Base-by-base conservation (phyloP, 768 basidiomycete genomes). In the Boletus pseudo-olivaceus region DNA sequence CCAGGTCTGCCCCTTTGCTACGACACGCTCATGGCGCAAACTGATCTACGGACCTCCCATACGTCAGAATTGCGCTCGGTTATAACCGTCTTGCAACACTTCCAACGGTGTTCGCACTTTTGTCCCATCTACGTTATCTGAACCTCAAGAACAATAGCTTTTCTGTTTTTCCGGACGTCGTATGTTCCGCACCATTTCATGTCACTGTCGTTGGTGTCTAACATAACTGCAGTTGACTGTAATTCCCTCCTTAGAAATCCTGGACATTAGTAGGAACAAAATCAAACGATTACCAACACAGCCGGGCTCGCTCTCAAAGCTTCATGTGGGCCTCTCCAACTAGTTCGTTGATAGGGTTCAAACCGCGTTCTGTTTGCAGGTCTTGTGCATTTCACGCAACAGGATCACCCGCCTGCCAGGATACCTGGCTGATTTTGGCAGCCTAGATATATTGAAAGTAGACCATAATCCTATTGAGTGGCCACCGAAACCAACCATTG, bases 391-490 rank as follows among this genome's bases (percentile, higher is more conserved):
- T 40, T 83, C 90, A 19, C 84, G 84, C 67, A 99, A 99, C 73
- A 89, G 84, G 69, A 76, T 99, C 55, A 79, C 80, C 35, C 78
- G 81, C 17, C 77, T 99, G 3, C 97, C 96, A 3, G 62, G 76
- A 8, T 98, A 95, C 69, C 68, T 99, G 46, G 70, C 80, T 4
- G 80, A 84, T 48, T 96, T 97, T 66, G 72, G 72, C 30, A 75
- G 79, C 47, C 76, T 99, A 38, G 83, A 84, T 44, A 80, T 97
- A 32, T 77, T 98, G 62, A 91, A 91, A 70, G 75, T 90, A 9
- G 94, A 96, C 59, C 84, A 87, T 58, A 98, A 99, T 66, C 95
- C 95, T 4, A 80, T 97, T 37, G 88, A 93, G 70, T 98, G 94
- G 93, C 96, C 96, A 0, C 88, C 91, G 7, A 79, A 75, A 56